Conservation (phyloP, 345 rosid species). For the Eucalyptus pauciflora region DNA sequence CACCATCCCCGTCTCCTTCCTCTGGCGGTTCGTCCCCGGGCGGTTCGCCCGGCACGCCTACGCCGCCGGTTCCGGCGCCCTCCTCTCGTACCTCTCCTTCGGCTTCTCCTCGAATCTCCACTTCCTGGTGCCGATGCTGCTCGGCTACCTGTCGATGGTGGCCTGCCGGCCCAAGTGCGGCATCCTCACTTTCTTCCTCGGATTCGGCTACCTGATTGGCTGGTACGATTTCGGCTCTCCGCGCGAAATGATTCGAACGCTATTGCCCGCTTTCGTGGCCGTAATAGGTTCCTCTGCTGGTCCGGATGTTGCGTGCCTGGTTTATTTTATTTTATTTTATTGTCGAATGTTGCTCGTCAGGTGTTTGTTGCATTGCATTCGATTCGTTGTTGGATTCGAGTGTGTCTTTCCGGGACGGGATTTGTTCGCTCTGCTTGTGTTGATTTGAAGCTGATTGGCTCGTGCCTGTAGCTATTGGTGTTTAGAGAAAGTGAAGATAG, state of each 20-base stretch:
- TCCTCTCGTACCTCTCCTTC: conserved; percentile 71
- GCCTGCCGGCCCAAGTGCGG: conserved; percentile 60
- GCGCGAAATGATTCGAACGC: background rate
- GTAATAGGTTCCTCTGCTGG: background rate
- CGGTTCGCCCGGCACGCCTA: conserved; percentile 52
- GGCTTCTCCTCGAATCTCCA: conserved; percentile 90
- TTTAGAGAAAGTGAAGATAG: background rate
- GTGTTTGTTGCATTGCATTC: background rate
- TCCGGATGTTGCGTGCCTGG: background rate
- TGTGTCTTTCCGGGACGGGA: background rate
- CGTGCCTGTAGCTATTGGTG: background rate
- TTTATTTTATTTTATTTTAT: background rate
- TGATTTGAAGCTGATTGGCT: background rate
- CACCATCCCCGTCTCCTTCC: conserved; percentile 66
- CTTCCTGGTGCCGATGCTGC: conserved; percentile 71
- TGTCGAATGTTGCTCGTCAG: background rate
- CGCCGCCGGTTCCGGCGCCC: conserved; percentile 51
- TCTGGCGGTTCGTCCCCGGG: conserved; percentile 60
- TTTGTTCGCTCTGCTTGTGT: background rate
- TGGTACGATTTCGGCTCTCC: conserved; percentile 26
- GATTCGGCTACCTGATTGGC: conserved; percentile 86
- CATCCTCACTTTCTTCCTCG: conserved; percentile 51
- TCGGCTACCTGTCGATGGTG: conserved; percentile 74
- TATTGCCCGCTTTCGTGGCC: background rate
- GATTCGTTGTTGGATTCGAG: background rate